Evolutionary conservation across 768 basidiomycete species (phyloP), one percentile per base, ranked within the genome.

Genomic region (Calocera viscosa): DNA sequence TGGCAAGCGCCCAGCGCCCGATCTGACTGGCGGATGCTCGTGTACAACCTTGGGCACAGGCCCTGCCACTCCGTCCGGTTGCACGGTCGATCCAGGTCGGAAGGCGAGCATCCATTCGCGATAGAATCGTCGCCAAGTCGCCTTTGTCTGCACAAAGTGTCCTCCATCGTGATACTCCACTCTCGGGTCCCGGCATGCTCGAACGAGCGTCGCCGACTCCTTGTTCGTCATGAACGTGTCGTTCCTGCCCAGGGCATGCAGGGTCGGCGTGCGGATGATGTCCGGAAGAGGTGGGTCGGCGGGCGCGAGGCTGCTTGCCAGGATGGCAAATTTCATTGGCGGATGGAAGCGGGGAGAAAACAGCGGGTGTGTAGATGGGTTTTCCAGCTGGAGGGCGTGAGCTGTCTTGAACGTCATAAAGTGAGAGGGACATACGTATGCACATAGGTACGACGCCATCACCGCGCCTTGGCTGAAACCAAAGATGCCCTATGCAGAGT

Each of bases 401-500:
- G 65, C 2, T 24, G 12, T 17, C 17, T 32, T 43, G 22, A 26
- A 5, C 11, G 30, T 22, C 26, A 26, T 5, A 5, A 5, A 16
- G 53, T 11, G 19, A 10, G 33, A 32, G 40, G 12, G n/a, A 17
- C 39, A 22, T n/a, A 65, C 65, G 19, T 28, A 43, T 40, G 65
- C 38, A 39, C 65, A 65, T 22, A 65, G 26, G 16, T 43, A 65
- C 5, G 65, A 65, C 5, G 40, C 65, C 22, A 47, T 24, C 16
- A 49, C 16, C 24, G 39, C 65, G 39, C 65, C 65, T 47, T 65
- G 65, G 28, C 65, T 65, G 39, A 65, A 65, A 34, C 65, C 65
- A 24, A 65, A 26, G 1, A 65, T 43, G n/a, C 65, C 65, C 65
- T 65, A 19, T 65, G 43, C 8, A 17, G 5, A 17, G 43, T 7